phyloP scores from a whole-genome alignment of 2,329 filamentous ascomycete genomes.

The Periglandula ipomoeae region DNA sequence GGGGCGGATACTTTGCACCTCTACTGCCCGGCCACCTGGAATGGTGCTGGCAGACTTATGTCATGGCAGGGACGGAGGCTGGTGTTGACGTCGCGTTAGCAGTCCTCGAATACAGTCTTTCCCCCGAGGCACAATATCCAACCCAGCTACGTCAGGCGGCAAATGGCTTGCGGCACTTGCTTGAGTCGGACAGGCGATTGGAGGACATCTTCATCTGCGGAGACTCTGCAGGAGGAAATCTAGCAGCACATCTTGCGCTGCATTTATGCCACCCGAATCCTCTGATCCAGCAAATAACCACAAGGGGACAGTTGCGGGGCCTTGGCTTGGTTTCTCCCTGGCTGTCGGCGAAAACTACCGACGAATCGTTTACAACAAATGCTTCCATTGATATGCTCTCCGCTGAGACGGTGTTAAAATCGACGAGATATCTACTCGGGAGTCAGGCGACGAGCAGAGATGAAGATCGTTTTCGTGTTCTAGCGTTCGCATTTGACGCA shows the following conservation, averaged over 20 bases:
- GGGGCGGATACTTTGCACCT: not conserved
- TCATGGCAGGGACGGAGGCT: constrained; percentile 4
- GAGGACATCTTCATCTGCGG: constrained; percentile 21
- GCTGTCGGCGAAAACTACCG: constrained; percentile 10
- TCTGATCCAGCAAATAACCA: too few relatives aligned
- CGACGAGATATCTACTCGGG: not conserved
- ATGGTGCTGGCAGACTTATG: not conserved
- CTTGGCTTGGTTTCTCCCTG: constrained; percentile 23
- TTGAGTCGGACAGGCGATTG: constrained; percentile 14
- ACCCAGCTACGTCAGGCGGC: constrained; percentile 19
- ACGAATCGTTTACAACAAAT: constrained; percentile 8
- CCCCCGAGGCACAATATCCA: constrained; percentile 18
- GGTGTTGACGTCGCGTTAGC: constrained; percentile 13
- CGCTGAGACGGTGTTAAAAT: not conserved
- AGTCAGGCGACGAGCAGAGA: not conserved
- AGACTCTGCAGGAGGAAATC: constrained; percentile 24
- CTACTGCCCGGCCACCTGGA: not conserved
- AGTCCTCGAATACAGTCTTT: constrained; percentile 21
- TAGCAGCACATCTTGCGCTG: constrained; percentile 15
- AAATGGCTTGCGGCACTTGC: constrained; percentile 14
- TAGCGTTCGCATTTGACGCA: too few relatives aligned
- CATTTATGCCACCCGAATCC: too few relatives aligned
- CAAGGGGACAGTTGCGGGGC: constrained; percentile 16
- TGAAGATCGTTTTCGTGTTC: too few relatives aligned
- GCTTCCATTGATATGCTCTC: constrained; percentile 10